These are phyloP conservation scores for Cryptococcus sp. DNA, from an alignment of 1,284 basidiomycete species.

Conservation along the genomic window DNA sequence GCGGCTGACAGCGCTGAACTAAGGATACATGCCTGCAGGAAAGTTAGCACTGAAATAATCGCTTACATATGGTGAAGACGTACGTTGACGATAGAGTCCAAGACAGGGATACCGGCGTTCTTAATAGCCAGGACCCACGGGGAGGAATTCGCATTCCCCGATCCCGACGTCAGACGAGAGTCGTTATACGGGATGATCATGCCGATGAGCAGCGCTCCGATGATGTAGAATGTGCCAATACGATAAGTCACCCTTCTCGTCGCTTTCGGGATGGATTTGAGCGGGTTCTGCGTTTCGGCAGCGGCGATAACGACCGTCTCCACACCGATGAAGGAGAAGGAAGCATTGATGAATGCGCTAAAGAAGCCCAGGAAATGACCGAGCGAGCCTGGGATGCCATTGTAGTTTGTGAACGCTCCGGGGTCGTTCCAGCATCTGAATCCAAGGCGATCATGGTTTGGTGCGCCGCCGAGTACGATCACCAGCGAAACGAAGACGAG, in stretches of 20 bases:
- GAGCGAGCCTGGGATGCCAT: conserved; percentile 14
- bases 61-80: background rate
- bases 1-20: conserved; percentile 85
- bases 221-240: conserved; percentile 68
- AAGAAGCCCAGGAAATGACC: conserved; percentile 15
- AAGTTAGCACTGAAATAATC: background rate
- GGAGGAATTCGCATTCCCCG: conserved; percentile 62
- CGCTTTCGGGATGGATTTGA: conserved; percentile 9
- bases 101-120: conserved; percentile 66
- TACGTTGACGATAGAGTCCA: conserved; percentile 74
- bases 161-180: conserved; percentile 58
- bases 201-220: conserved; percentile 61
- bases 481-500: conserved; percentile 64
- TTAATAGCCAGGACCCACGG: conserved; percentile 66
- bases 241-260: conserved; percentile 61
- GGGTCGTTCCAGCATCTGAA: conserved; percentile 25
- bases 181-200: conserved; percentile 70
- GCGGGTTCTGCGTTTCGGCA: conserved; percentile 37
- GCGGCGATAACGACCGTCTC: conserved; percentile 20
- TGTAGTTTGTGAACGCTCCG: conserved; percentile 16
- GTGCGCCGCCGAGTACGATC: conserved; percentile 69
- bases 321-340: conserved; percentile 14
- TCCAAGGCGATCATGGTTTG: conserved; percentile 16
- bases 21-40: conserved; percentile 65
- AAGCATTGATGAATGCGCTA: conserved; percentile 11